Percentiles rank a stretch among this genome's conserved stretches.
Conservation (phyloP, 306 rosid genomes). For the Prosopis cineraria region DNA sequence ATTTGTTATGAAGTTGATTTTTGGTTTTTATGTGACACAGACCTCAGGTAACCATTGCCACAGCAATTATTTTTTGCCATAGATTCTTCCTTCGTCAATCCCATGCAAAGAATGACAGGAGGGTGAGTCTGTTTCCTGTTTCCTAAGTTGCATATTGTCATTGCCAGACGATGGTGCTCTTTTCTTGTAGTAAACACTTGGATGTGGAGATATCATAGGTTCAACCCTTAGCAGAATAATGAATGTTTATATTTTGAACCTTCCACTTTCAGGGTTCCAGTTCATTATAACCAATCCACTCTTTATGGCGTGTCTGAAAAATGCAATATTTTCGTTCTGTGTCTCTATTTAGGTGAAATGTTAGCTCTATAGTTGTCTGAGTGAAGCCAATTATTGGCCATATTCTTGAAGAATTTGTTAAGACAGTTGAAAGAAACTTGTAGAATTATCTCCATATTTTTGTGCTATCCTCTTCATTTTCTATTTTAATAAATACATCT, state of each 20-base stretch:
- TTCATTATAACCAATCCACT: slow-evolving; percentile 2
- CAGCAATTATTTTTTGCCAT: slow-evolving; percentile 95
- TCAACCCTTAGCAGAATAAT: not conserved
- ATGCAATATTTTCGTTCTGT: not conserved
- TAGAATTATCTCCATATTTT: not conserved
- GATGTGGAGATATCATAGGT: not conserved
- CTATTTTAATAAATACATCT: not conserved
- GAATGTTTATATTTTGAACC: not conserved
- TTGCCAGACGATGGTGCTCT: not conserved
- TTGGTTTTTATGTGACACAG: slow-evolving; percentile 56
- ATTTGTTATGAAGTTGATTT: slow-evolving; percentile 15
- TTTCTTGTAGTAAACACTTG: not conserved
- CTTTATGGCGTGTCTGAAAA: not conserved
- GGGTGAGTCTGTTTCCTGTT: slow-evolving; percentile 63
- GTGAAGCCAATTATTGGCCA: not conserved
- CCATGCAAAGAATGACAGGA: slow-evolving; percentile 93
- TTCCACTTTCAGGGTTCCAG: not conserved
- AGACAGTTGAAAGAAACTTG: not conserved
- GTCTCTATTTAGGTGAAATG: not conserved
- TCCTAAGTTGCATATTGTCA: slow-evolving; percentile 7
- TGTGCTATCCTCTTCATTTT: not conserved
- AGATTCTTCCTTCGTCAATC: slow-evolving; percentile 97
- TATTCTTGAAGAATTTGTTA: not conserved
- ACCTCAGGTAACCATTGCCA: slow-evolving; percentile 97
- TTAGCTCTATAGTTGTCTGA: not conserved